Conservation (phyloP, 2,329 filamentous ascomycete species). For the Monilinia vaccinii-corymbosi region DNA sequence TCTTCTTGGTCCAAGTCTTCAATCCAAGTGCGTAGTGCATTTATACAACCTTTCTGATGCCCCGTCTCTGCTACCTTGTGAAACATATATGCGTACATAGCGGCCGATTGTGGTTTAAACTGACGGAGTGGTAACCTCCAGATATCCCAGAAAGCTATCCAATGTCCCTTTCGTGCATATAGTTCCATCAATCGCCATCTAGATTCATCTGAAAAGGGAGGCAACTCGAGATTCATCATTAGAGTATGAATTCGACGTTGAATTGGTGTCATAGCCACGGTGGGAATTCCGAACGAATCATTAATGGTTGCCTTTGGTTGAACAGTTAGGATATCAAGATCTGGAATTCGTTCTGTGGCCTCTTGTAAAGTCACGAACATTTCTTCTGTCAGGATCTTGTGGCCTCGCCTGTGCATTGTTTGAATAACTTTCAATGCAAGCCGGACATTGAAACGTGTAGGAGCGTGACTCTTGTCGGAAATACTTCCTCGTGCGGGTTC, state of each 20-base stretch:
- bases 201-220: conserved; percentile 33
- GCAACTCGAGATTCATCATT: conserved; percentile 37
- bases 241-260: conserved; percentile 33
- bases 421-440: conserved; percentile 35
- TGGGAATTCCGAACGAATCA: conserved; percentile 21
- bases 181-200: conserved; percentile 36
- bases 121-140: conserved; percentile 49
- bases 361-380: conserved; percentile 25
- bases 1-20: conserved; percentile 50
- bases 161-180: conserved; percentile 40
- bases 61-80: conserved; percentile 36
- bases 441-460: conserved; percentile 15
- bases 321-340: conserved; percentile 14
- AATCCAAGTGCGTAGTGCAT: conserved; percentile 44
- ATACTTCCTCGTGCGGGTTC: neutral
- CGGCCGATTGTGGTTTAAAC: conserved; percentile 38
- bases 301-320: conserved; percentile 20
- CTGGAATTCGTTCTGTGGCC: conserved; percentile 9
- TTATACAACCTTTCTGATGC: conserved; percentile 37
- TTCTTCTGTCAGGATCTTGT: conserved; percentile 31
- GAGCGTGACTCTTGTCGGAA: conserved; percentile 16
- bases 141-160: conserved; percentile 49
- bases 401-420: conserved; percentile 33
- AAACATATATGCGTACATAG: conserved; percentile 48
- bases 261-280: conserved; percentile 13